A percentile compares a stretch with the other conserved stretches of the same genome.
Evolutionary conservation across 2,329 filamentous ascomycete species (phyloP).

Genomic region (Paracoccidioides lutzii): DNA sequence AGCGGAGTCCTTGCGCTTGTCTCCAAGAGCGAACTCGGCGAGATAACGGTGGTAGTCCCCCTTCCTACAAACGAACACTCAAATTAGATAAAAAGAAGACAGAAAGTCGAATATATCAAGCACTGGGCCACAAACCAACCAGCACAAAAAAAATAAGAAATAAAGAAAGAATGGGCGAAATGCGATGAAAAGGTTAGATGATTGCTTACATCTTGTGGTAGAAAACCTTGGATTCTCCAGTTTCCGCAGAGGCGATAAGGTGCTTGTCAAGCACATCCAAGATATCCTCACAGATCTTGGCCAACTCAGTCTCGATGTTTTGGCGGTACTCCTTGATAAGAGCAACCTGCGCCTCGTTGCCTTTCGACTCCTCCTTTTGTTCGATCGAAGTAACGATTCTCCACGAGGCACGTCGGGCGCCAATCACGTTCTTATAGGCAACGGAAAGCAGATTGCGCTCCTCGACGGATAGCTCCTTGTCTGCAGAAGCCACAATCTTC

Average conservation of each 20-base stretch:
- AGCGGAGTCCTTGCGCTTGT: conserved; percentile 89
- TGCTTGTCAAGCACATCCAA: conserved; percentile 87
- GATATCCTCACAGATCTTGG: conserved; percentile 96
- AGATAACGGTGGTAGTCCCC: conserved; percentile 99
- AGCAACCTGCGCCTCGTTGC: conserved; percentile 77
- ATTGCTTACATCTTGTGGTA: conserved; percentile 92
- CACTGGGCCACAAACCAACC: not conserved
- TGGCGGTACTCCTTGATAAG: conserved; percentile 97
- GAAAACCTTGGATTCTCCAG: conserved; percentile 97
- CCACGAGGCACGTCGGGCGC: conserved; percentile 92
- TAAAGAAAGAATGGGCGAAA: no score
- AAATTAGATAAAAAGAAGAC: conserved; percentile 5
- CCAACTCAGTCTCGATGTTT: conserved; percentile 95
- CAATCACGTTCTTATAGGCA: conserved; percentile 98
- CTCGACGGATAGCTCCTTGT: conserved; percentile 73
- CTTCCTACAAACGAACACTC: conserved; percentile 60
- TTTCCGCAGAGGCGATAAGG: conserved; percentile 86
- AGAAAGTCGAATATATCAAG: conserved; percentile 8
- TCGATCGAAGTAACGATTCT: conserved; percentile 97
- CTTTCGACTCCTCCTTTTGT: conserved; percentile 99
- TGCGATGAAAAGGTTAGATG: not conserved
- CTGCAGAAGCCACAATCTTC: conserved; percentile 90
- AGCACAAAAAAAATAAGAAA: not conserved
- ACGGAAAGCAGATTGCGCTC: conserved; percentile 96
- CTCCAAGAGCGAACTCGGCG: conserved; percentile 87